Conservation (phyloP, 805 yeast genomes). For the Kodamaea nitidulidarum region DNA sequence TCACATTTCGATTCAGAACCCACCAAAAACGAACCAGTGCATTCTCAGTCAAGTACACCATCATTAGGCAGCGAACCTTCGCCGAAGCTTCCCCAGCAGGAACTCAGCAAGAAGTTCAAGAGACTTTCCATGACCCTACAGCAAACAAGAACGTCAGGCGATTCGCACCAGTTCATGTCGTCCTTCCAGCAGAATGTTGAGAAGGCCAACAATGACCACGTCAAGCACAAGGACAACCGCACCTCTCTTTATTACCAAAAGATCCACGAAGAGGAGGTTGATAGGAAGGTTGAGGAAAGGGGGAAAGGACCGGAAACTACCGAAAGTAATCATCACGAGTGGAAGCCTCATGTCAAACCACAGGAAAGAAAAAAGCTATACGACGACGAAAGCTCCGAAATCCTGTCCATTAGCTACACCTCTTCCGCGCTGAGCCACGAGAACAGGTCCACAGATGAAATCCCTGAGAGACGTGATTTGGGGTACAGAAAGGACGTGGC, state of each 20-base stretch:
- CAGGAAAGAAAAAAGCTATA: too few species aligned
- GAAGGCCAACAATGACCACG: conserved; percentile 18
- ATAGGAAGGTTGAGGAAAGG: neutral
- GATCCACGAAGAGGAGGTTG: conserved; percentile 18
- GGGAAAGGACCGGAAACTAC: too few species aligned
- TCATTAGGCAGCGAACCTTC: conserved; percentile 2
- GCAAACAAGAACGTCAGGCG: conserved; percentile 33
- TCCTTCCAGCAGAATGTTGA: conserved; percentile 38
- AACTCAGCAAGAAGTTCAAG: conserved; percentile 32
- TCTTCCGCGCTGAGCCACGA: conserved; percentile 20
- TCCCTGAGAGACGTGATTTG: conserved; percentile 28
- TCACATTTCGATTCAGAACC: too few species aligned
- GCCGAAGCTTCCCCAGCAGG: conserved; percentile 27
- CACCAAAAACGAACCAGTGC: too few species aligned
- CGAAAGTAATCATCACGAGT: too few species aligned
- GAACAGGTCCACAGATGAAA: conserved; percentile 17
- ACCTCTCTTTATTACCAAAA: conserved; percentile 31
- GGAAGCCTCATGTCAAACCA: too few species aligned
- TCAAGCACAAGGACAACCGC: conserved; percentile 12
- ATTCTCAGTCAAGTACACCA: too few species aligned
- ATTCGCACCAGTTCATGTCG: conserved; percentile 36
- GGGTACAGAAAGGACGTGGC: conserved; percentile 6
- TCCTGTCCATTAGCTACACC: conserved; percentile 23
- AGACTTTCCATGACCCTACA: conserved; percentile 36
- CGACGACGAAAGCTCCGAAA: conserved; percentile 16